Evolutionary conservation across 495 filamentous ascomycete species (phyloP).

Genomic region (Gamarada debralockiae): DNA sequence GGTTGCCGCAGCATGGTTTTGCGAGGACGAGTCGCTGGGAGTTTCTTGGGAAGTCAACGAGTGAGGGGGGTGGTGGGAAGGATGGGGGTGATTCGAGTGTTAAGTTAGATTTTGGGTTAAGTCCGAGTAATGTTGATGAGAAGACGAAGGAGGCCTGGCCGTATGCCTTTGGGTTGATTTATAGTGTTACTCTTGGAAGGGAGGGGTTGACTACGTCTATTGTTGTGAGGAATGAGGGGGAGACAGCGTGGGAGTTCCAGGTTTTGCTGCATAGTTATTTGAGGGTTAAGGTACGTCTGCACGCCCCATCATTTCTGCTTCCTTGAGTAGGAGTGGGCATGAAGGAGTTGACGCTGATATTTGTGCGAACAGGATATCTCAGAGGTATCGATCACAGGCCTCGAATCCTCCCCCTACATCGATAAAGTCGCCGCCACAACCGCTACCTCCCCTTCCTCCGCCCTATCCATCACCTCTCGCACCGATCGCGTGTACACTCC

Average conservation of each 20-base stretch:
- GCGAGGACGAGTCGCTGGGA: conserved; percentile 81
- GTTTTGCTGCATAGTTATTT: conserved; percentile 90
- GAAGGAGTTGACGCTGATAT: conserved; percentile 1
- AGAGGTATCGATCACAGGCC: conserved; percentile 61
- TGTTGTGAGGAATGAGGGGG: conserved; percentile 82
- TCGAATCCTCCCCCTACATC: conserved; percentile 67
- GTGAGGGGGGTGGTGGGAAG: conserved; percentile 31
- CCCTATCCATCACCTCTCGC: conserved; percentile 62
- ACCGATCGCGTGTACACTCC: conserved; percentile 74
- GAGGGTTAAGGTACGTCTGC: conserved; percentile 60
- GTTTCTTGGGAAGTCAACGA: conserved; percentile 71
- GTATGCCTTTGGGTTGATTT: conserved; percentile 83
- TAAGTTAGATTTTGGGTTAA: conserved; percentile 94
- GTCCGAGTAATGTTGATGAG: conserved; percentile 60
- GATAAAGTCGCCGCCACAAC: conserved; percentile 74
- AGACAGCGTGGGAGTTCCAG: conserved; percentile 83
- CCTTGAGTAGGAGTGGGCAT: background rate
- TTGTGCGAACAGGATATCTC: conserved; percentile 61
- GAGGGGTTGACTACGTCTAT: conserved; percentile 76
- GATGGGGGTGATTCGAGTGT: conserved; percentile 56
- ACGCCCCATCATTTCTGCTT: background rate
- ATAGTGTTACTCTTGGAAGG: conserved; percentile 78
- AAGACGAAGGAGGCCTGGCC: conserved; percentile 67
- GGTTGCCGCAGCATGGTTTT: conserved; percentile 92
- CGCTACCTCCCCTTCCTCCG: conserved; percentile 24